These are phyloP conservation scores for Staphylotrichum longicolle DNA, from an alignment of 495 filamentous ascomycete genomes.

Conservation along the genomic window DNA sequence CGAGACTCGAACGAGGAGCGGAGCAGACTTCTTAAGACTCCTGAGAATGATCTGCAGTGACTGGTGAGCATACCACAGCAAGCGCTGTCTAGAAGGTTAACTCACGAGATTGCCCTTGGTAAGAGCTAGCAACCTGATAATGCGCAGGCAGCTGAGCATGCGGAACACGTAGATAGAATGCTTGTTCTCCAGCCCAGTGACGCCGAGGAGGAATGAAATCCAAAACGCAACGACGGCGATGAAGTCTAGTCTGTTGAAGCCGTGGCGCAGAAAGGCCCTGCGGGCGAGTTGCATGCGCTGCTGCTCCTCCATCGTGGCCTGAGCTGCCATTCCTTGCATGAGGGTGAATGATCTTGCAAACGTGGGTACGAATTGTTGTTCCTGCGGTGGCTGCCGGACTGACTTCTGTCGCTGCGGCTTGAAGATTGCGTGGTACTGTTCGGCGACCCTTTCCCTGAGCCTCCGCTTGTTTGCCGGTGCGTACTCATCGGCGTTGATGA, in stretches of 20 bases:
- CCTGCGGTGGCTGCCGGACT: conserved; percentile 43
- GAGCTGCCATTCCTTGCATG: conserved; percentile 51
- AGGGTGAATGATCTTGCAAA: conserved; percentile 83
- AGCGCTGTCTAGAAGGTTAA: conserved; percentile 4
- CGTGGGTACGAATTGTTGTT: conserved; percentile 55
- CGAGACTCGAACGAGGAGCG: conserved; percentile 88
- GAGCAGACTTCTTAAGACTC: conserved; percentile 93
- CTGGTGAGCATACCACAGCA: conserved; percentile 25
- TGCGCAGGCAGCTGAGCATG: conserved; percentile 93
- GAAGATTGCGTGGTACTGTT: conserved; percentile 75
- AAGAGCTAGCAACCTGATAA: conserved; percentile 80
- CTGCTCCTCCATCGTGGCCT: conserved; percentile 69
- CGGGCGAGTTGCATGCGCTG: conserved; percentile 81
- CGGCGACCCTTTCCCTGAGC: conserved; percentile 66
- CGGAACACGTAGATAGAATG: conserved; percentile 84
- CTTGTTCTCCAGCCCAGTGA: conserved; percentile 62
- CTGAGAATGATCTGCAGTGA: conserved; percentile 72
- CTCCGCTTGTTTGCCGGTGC: conserved; percentile 73
- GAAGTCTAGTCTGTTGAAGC: conserved; percentile 94
- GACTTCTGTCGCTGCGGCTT: conserved; percentile 72
- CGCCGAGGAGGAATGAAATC: conserved; percentile 74
- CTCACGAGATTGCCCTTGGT: conserved; percentile 86
- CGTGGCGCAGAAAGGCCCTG: conserved; percentile 89
- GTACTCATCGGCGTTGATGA: conserved; percentile 84
- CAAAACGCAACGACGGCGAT: conserved; percentile 95